Evolutionary conservation across 1,284 basidiomycete species (phyloP).

Genomic region (Meira nashicola): DNA sequence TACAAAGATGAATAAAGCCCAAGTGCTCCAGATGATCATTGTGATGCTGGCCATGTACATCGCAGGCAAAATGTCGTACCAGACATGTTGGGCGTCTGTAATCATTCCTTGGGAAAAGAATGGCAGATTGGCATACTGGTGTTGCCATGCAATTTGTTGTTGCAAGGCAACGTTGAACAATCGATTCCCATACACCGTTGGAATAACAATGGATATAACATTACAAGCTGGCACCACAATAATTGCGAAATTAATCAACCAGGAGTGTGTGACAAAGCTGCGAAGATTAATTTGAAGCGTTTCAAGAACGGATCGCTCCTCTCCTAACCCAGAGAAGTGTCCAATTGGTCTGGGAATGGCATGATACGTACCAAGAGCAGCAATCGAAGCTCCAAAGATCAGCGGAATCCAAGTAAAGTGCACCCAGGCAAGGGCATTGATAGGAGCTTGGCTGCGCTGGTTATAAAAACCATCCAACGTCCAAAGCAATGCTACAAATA

Average conservation of each 20-base stretch:
- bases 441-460: too few species aligned
- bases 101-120: conserved; percentile 4
- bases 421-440: too few species aligned
- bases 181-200: not conserved
- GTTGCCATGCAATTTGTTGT: not conserved
- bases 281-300: not conserved
- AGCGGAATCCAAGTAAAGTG: conserved; percentile 2
- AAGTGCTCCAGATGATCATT: not conserved
- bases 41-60: not conserved
- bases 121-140: not conserved
- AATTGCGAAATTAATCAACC: not conserved
- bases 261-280: too few species aligned
- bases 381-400: not conserved
- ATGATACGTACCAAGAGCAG: conserved; percentile 3
- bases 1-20: not conserved
- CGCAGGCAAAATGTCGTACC: conserved; percentile 1
- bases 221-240: not conserved
- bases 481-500: not conserved
- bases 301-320: too few species aligned
- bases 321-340: too few species aligned
- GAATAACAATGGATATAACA: not conserved
- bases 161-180: not conserved
- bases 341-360: too few species aligned
- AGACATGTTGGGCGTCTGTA: not conserved
- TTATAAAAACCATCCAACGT: too few species aligned